Base-by-base conservation (phyloP, 2,329 filamentous ascomycete species). In the Pleomassaria siparia region DNA sequence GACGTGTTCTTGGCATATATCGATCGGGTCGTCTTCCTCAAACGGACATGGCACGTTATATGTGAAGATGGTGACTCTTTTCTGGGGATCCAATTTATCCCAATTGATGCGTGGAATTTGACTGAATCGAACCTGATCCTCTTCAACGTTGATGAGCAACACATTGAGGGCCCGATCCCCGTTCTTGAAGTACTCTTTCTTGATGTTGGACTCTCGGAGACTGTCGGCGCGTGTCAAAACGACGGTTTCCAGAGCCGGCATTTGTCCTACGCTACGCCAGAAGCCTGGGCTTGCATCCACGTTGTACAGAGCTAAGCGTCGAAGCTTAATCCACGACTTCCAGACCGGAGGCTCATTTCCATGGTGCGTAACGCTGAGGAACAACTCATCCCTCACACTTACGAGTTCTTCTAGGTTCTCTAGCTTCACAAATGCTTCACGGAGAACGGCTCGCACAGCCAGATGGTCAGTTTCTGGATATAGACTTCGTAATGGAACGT, bases 391-490 rank as follows among this genome's bases (percentile, higher is more conserved):
- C 7, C 67, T 69, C 16, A 78, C 65, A 55, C 73, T 76, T 33
- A 74, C 72, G 46, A 80, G 76, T 53, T 80, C 76, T 47, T 80
- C 74, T 8, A 81, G 63, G 25, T 54, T 62, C 30, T 69, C 61
- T 0, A 80, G 69, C 37, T 69, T 59, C 53, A 66, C 58, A 46
- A 80, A 78, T 0, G 75, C 77, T n/a, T 74, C 67, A 10, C 72
- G 70, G 7, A 80, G 68, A 4, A 70, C 72, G 30, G 37, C n/a
- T 18, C 70, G 66, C 36, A 60, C 62, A 15, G 45, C 55, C 0
- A 73, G 57, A 47, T 72, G 69, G 46, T 79, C 76, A 24, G 76
- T 69, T 20, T 71, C 65, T 1, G 69, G 71, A 22, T 73, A 69
- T 13, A 78, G 61, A 43, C 65, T 75, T 18, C 72, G 65, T 37